A percentile compares a stretch with the other conserved stretches of the same genome.
Evolutionary conservation across 225 moss, liverwort and hornwort species (phyloP).

Genomic region (Anthoceros angustus): DNA sequence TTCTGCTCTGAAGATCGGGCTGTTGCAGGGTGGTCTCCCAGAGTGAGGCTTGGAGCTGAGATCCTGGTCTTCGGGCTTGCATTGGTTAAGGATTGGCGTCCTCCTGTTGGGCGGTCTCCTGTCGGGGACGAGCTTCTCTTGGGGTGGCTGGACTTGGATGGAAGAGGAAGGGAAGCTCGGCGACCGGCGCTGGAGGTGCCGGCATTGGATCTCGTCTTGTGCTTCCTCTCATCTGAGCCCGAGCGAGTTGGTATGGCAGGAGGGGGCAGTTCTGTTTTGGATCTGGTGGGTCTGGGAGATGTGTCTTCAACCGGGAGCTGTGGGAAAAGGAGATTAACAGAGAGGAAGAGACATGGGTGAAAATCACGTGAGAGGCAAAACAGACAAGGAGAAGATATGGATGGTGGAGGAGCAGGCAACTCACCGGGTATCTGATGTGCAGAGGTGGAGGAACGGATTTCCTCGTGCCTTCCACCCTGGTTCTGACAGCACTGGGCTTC

Average conservation of each 20-base stretch:
- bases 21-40: background rate
- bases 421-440: background rate
- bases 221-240: conserved; percentile 9
- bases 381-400: too few relatives aligned
- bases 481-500: background rate
- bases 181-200: conserved; percentile 19
- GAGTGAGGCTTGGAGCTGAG: background rate
- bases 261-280: conserved; percentile 8
- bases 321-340: background rate
- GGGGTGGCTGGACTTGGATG: conserved; percentile 17
- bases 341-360: background rate
- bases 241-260: conserved; percentile 18
- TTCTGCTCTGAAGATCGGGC: background rate
- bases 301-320: conserved; percentile 1
- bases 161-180: conserved; percentile 28
- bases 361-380: background rate
- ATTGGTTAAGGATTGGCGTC: background rate
- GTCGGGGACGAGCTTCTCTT: conserved; percentile 31
- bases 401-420: background rate
- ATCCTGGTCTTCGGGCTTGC: background rate
- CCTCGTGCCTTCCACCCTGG: background rate
- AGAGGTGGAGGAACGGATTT: background rate
- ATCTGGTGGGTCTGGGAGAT: background rate
- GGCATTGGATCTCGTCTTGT: conserved; percentile 26
- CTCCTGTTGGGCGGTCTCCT: background rate